These are phyloP conservation scores for Exserohilum rostratum DNA, from an alignment of 2,329 filamentous ascomycete genomes.

Conservation along the genomic window DNA sequence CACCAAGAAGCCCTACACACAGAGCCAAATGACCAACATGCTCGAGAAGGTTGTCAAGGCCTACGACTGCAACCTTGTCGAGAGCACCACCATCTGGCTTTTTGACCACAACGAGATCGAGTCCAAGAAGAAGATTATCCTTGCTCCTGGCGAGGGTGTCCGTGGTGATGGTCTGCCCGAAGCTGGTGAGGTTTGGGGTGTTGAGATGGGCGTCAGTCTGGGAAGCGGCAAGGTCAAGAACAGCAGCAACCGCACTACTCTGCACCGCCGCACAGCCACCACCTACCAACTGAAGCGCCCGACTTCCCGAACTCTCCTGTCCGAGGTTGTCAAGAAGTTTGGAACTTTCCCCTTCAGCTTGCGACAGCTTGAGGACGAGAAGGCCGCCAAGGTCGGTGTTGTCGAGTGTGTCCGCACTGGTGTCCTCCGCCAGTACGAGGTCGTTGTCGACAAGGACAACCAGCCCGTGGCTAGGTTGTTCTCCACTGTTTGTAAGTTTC, in stretches of 20 bases:
- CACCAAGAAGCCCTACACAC: conserved; percentile 79
- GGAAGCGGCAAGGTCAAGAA: conserved; percentile 95
- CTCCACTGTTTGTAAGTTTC: conserved; percentile 86
- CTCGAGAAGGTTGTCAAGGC: conserved; percentile 90
- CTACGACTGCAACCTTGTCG: conserved; percentile 90
- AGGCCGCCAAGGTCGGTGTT: conserved; percentile 91
- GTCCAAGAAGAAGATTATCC: conserved; percentile 96
- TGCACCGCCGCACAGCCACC: conserved; percentile 90
- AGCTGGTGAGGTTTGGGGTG: conserved; percentile 93
- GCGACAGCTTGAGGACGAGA: conserved; percentile 95
- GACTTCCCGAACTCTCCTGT: conserved; percentile 88
- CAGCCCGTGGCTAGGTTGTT: conserved; percentile 84
- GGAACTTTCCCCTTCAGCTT: conserved; percentile 97
- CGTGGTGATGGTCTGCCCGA: conserved; percentile 91
- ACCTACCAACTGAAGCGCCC: conserved; percentile 94
- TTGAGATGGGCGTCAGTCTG: conserved; percentile 91
- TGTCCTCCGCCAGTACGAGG: conserved; percentile 93
- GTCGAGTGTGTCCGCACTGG: conserved; percentile 94
- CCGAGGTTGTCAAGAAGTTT: conserved; percentile 96
- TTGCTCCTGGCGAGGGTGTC: conserved; percentile 82
- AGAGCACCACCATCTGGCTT: conserved; percentile 97
- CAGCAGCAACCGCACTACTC: conserved; percentile 81
- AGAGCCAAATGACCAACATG: conserved; percentile 83
- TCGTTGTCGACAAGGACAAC: conserved; percentile 90
- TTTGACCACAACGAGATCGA: conserved; percentile 98